Evolutionary conservation across 176 grass and related monocot genomes (phyloP).

Genomic region (Bothriochloa decipiens): DNA sequence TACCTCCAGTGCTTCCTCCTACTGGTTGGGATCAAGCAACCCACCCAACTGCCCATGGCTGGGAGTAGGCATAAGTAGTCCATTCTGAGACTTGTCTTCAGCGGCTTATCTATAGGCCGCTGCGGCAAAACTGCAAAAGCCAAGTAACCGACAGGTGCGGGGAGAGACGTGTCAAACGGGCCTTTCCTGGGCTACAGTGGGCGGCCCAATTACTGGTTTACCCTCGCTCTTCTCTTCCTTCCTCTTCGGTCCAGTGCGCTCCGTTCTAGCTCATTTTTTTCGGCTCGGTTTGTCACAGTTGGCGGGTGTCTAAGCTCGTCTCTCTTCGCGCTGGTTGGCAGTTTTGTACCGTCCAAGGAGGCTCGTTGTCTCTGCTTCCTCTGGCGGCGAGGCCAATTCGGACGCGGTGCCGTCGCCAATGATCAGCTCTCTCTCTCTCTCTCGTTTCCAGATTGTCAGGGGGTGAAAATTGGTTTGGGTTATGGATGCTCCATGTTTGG

Average conservation of each 20-base stretch:
- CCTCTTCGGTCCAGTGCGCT: not conserved
- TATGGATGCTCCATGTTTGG: not conserved
- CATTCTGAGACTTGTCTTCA: no score
- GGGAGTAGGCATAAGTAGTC: no score
- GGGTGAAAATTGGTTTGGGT: slow-evolving; percentile 1
- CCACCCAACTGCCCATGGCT: no score
- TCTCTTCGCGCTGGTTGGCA: slow-evolving; percentile 33
- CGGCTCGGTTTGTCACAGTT: not conserved
- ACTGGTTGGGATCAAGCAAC: no score
- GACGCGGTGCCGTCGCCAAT: slow-evolving; percentile 20
- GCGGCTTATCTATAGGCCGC: no score
- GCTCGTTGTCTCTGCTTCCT: slow-evolving; percentile 29
- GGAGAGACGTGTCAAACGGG: no score
- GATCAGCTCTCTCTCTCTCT: slow-evolving; percentile 1
- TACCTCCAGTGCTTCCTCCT: no score
- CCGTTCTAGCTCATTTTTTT: not conserved
- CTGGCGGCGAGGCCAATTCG: slow-evolving; percentile 9
- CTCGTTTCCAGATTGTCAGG: not conserved
- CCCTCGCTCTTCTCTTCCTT: no score
- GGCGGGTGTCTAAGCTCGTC: slow-evolving; percentile 19
- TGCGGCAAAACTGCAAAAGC: no score
- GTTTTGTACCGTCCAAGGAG: slow-evolving; percentile 31
- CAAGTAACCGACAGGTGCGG: no score
- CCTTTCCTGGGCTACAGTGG: no score
- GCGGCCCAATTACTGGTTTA: no score